Conservation (phyloP, 2,329 filamentous ascomycete species). For the Chalara sp. region DNA sequence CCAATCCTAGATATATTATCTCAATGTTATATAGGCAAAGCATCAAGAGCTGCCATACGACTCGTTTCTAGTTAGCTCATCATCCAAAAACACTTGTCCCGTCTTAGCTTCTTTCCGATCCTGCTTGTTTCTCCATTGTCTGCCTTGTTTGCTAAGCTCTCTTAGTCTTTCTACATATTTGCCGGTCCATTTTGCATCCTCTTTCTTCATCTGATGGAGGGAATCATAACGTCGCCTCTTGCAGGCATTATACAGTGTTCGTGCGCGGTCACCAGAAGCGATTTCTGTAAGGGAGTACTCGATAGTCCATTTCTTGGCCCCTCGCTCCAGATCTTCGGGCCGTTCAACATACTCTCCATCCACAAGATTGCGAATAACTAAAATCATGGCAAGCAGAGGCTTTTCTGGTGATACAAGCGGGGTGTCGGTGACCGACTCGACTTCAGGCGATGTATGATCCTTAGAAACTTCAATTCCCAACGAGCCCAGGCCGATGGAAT, state of each 20-base stretch:
- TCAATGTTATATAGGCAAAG: too few species aligned
- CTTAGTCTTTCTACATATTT: slow-evolving; percentile 30
- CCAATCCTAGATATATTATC: too few species aligned
- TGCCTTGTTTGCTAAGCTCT: slow-evolving; percentile 47
- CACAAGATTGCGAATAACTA: slow-evolving; percentile 67
- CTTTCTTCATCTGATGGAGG: slow-evolving; percentile 29
- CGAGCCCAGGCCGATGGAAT: too few species aligned
- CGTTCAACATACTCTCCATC: slow-evolving; percentile 58
- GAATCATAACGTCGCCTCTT: slow-evolving; percentile 47
- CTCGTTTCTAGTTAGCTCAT: too few species aligned
- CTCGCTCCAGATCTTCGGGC: slow-evolving; percentile 40
- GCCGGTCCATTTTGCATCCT: slow-evolving; percentile 18
- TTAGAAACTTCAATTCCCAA: too few species aligned
- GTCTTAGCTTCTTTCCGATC: slow-evolving; percentile 42
- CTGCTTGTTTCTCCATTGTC: slow-evolving; percentile 47
- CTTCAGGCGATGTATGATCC: too few species aligned
- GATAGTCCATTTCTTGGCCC: slow-evolving; percentile 57
- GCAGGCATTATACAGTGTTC: slow-evolving; percentile 47
- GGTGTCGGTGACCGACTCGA: background rate
- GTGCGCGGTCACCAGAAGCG: slow-evolving; percentile 30
- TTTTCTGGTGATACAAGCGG: background rate
- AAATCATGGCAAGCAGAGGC: slow-evolving; percentile 43
- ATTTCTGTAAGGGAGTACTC: slow-evolving; percentile 72
- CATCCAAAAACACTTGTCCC: background rate
- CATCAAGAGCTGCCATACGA: too few species aligned